Conservation (phyloP, 768 basidiomycete genomes). For the Russula vinacea region DNA sequence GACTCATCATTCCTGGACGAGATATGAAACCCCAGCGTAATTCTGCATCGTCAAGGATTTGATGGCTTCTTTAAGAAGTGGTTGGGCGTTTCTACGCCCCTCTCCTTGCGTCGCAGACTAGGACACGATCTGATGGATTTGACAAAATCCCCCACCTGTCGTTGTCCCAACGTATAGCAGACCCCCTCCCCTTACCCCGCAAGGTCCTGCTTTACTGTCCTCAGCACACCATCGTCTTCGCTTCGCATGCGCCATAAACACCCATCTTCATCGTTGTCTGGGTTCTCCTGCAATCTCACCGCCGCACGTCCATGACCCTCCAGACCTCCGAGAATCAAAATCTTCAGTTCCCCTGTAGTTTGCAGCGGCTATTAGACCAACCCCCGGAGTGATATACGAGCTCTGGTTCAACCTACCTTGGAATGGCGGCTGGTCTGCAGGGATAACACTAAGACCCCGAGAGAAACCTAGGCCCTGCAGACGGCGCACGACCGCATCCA, state of each 20-base stretch:
- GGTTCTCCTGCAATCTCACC: slow-evolving; percentile 55
- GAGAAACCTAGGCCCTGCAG: slow-evolving; percentile 48
- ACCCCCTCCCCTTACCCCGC: slow-evolving; percentile 23
- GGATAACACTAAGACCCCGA: slow-evolving; percentile 46
- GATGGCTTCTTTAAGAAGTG: background rate
- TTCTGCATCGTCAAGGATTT: background rate
- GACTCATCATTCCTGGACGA: background rate
- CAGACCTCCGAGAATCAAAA: slow-evolving; percentile 42
- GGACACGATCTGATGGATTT: background rate
- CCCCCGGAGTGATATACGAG: background rate
- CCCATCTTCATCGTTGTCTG: slow-evolving; percentile 53
- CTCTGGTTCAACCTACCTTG: slow-evolving; percentile 43
- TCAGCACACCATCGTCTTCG: slow-evolving; percentile 44
- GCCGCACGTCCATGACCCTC: slow-evolving; percentile 36
- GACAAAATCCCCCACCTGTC: background rate
- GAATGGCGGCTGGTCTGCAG: slow-evolving; percentile 57
- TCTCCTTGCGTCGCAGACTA: background rate
- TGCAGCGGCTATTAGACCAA: background rate
- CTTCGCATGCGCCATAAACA: slow-evolving; percentile 71
- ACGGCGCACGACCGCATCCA: slow-evolving; percentile 52
- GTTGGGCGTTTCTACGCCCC: background rate
- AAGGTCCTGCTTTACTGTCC: slow-evolving; percentile 46
- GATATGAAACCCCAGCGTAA: background rate
- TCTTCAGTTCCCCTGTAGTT: slow-evolving; percentile 60
- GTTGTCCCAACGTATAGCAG: background rate